Conservation (phyloP, 192 early-diverging fungal species). For the Fimicolochytrium jonesii region DNA sequence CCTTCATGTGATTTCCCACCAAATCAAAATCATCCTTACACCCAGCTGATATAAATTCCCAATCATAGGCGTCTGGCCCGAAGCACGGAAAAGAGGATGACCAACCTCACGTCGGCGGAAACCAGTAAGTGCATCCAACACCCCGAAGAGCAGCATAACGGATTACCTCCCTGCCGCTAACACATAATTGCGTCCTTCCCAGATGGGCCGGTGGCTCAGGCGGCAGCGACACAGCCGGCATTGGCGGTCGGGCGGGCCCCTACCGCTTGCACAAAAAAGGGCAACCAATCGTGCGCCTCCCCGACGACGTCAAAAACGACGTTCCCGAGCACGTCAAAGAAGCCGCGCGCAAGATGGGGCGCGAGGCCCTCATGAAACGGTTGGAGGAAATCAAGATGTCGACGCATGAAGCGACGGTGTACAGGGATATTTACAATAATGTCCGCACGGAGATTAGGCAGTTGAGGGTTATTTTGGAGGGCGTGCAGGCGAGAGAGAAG, state of each 20-base stretch:
- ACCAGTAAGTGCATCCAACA: no score
- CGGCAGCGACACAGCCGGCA: slow-evolving; percentile 43
- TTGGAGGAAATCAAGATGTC: slow-evolving; percentile 69
- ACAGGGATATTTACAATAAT: slow-evolving; percentile 36
- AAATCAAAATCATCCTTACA: background rate
- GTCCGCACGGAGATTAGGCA: slow-evolving; percentile 68
- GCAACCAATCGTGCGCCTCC: slow-evolving; percentile 39
- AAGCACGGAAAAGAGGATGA: slow-evolving; percentile 45
- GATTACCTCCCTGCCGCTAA: no score
- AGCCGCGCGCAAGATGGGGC: slow-evolving; percentile 61
- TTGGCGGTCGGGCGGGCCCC: slow-evolving; percentile 42
- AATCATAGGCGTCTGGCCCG: slow-evolving; percentile 15
- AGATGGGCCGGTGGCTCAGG: slow-evolving; percentile 43
- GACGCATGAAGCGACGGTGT: slow-evolving; percentile 52
- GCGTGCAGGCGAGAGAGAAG: slow-evolving; percentile 73
- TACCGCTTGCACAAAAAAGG: slow-evolving; percentile 41
- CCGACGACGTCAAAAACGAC: slow-evolving; percentile 56
- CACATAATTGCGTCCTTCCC: no score
- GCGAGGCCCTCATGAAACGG: slow-evolving; percentile 66
- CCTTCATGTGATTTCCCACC: background rate
- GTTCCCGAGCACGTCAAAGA: slow-evolving; percentile 40
- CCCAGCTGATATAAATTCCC: background rate
- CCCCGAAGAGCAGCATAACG: no score
- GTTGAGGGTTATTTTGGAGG: slow-evolving; percentile 70
- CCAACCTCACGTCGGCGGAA: slow-evolving; percentile 43